Evolutionary conservation across 1,284 basidiomycete species (phyloP).

Genomic region (Cerrena zonata): DNA sequence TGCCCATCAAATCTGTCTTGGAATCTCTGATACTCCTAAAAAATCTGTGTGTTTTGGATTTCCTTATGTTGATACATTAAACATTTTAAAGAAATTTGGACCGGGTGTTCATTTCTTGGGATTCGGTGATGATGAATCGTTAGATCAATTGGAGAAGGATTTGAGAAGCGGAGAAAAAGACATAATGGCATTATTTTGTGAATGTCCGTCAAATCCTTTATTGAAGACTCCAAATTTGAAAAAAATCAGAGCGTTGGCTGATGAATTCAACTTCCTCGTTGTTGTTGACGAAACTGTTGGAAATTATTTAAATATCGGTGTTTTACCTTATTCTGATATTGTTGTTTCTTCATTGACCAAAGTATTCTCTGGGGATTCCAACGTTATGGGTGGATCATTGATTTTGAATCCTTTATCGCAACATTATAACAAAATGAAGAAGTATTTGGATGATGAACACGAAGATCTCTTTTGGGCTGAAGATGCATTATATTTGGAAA

Average conservation of each 20-base stretch:
- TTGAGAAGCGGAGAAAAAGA: not conserved
- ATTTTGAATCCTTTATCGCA: slow-evolving; percentile 48
- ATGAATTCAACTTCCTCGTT: slow-evolving; percentile 52
- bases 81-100: slow-evolving; percentile 88
- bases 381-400: slow-evolving; percentile 68
- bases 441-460: slow-evolving; percentile 37
- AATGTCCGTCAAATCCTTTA: slow-evolving; percentile 58
- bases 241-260: slow-evolving; percentile 47
- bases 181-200: slow-evolving; percentile 7
- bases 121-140: slow-evolving; percentile 44
- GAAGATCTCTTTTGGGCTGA: slow-evolving; percentile 58
- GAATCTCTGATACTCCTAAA: too few relatives aligned
- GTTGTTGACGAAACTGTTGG: slow-evolving; percentile 67
- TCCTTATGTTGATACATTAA: too few relatives aligned
- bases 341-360: slow-evolving; percentile 61
- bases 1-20: too few relatives aligned
- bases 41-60: too few relatives aligned
- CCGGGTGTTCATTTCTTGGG: slow-evolving; percentile 84
- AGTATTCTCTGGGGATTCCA: slow-evolving; percentile 60
- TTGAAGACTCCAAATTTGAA: slow-evolving; percentile 50
- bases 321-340: slow-evolving; percentile 54
- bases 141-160: not conserved
- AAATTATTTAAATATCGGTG: slow-evolving; percentile 63
- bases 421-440: slow-evolving; percentile 39
- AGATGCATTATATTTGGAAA: slow-evolving; percentile 64